phyloP scores from a whole-genome alignment of 2,329 filamentous ascomycete genomes.

The Microthyrium microscopicum region DNA sequence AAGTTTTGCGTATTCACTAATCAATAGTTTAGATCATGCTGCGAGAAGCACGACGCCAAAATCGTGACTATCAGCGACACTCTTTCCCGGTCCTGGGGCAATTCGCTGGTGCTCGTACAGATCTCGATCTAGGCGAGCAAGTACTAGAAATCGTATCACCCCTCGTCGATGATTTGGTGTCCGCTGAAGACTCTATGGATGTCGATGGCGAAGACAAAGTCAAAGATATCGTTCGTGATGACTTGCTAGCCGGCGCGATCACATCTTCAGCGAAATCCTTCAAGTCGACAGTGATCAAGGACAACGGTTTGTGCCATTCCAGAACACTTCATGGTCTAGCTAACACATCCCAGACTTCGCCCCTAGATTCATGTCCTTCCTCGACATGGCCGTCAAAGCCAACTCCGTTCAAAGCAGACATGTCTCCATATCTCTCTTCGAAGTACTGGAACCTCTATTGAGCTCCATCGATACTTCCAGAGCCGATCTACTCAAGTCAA shows the following conservation, averaged over 20 bases:
- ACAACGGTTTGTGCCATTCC: constrained; percentile 1
- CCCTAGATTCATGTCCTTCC: constrained; percentile 8
- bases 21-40: constrained; percentile 43
- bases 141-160: constrained; percentile 47
- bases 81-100: constrained; percentile 57
- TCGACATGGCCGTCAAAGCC: constrained; percentile 12
- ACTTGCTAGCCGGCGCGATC: constrained; percentile 12
- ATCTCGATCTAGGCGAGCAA: constrained; percentile 38
- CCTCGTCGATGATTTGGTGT: constrained; percentile 21
- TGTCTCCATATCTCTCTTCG: constrained; percentile 14
- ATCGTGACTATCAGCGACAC: constrained; percentile 63
- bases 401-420: constrained; percentile 12
- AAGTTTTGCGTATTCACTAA: neutral
- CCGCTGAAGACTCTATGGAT: constrained; percentile 16
- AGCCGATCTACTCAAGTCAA: neutral
- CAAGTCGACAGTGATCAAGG: constrained; percentile 10
- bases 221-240: constrained; percentile 10
- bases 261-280: constrained; percentile 11
- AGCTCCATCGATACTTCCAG: constrained; percentile 1
- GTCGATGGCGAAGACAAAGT: constrained; percentile 16
- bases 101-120: constrained; percentile 50
- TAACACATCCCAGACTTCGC: neutral
- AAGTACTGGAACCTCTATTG: constrained; percentile 12
- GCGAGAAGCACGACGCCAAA: constrained; percentile 83
- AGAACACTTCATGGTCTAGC: constrained; percentile 2